Percentiles rank a stretch among this genome's conserved stretches.
Conservation (phyloP, 805 yeast species). For the Hanseniaspora nectarophila region DNA sequence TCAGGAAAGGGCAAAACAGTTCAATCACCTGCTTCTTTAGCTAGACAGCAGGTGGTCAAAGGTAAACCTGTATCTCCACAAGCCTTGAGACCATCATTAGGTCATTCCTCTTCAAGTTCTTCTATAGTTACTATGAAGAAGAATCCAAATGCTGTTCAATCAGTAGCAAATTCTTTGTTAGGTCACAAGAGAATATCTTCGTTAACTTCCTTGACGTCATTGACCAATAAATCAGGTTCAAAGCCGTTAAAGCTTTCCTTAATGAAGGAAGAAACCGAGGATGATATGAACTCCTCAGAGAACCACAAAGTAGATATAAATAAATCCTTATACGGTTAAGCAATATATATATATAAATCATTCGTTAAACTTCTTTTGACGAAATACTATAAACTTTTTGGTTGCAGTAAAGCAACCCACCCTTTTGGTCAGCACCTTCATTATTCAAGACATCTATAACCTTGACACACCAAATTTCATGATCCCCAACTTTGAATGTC, state of each 20-base stretch:
- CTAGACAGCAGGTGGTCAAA: slow-evolving; percentile 3
- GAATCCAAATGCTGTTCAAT: background rate
- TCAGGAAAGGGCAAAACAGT: slow-evolving; percentile 9
- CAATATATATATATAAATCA: background rate
- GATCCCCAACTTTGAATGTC: slow-evolving; percentile 54
- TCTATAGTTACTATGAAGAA: background rate
- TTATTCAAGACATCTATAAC: slow-evolving; percentile 45
- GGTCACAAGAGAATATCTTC: slow-evolving; percentile 13
- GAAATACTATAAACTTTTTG: slow-evolving; percentile 42
- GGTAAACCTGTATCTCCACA: slow-evolving; percentile 13
- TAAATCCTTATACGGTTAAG: slow-evolving; percentile 6
- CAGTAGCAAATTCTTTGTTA: background rate
- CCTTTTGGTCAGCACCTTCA: slow-evolving; percentile 32
- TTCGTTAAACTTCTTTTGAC: background rate
- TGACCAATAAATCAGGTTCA: background rate
- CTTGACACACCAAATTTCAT: slow-evolving; percentile 80
- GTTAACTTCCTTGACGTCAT: slow-evolving; percentile 7
- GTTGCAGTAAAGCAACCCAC: slow-evolving; percentile 57
- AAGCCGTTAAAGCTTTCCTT: slow-evolving; percentile 8
- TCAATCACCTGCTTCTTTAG: slow-evolving; percentile 14
- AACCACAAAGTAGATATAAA: background rate
- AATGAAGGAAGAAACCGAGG: slow-evolving; percentile 7
- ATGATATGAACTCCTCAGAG: background rate
- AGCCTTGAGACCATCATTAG: background rate
- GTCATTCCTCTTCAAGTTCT: background rate